phyloP scores from a whole-genome alignment of 768 basidiomycete species.

The Hypsizygus marmoreus region DNA sequence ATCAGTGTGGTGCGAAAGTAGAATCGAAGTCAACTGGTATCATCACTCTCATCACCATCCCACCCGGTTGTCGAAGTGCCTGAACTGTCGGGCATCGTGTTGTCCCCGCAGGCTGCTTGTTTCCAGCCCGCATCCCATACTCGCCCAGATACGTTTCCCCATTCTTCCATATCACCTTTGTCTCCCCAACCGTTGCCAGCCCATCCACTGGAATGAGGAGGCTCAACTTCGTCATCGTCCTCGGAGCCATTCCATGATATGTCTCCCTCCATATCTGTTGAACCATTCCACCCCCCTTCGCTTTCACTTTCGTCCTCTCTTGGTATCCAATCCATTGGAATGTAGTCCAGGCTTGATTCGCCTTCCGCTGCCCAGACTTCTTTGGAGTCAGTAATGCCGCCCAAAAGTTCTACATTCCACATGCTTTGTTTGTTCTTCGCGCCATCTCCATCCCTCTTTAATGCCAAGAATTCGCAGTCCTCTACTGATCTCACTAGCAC shows the following conservation, averaged over 20 bases:
- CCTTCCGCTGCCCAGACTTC: conserved; percentile 31
- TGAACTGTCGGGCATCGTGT: conserved; percentile 28
- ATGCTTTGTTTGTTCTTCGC: conserved; percentile 29
- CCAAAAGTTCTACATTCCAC: conserved; percentile 51
- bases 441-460: conserved; percentile 40
- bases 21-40: conserved; percentile 28
- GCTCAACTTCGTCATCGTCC: conserved; percentile 29
- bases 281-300: conserved; percentile 28
- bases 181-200: conserved; percentile 11
- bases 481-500: conserved; percentile 50
- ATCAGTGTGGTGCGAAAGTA: neutral
- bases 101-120: conserved; percentile 11
- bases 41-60: conserved; percentile 48
- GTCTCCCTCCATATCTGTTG: conserved; percentile 43
- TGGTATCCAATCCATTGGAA: conserved; percentile 48
- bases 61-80: conserved; percentile 40
- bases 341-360: conserved; percentile 38
- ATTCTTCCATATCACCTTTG: conserved; percentile 5
- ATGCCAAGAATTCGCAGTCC: conserved; percentile 35
- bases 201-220: conserved; percentile 19
- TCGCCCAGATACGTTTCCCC: conserved; percentile 3
- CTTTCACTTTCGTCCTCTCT: conserved; percentile 33
- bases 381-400: conserved; percentile 30
- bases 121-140: conserved; percentile 2
- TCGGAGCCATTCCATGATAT: conserved; percentile 43